Evolutionary conservation across 1,139 yeast genomes (phyloP), one percentile per base, ranked within the genome.

Genomic region (Kurtzmaniella quercitrusa): DNA sequence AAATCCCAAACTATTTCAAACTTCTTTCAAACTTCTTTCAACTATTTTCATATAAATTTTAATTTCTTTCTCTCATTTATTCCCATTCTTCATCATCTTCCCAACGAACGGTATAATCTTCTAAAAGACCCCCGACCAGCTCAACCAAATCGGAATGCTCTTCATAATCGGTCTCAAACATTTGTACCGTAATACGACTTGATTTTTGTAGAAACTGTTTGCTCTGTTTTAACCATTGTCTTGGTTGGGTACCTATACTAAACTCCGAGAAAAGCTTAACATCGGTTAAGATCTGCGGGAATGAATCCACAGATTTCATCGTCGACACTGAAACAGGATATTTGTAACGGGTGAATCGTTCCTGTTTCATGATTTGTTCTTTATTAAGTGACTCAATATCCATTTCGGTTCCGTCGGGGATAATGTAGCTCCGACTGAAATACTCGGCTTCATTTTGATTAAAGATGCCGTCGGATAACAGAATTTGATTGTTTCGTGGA

Each of bases 111-210:
- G 78, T 78, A 52, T 84, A 86, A 42, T 74, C 76, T 23, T 71
- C 70, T 0, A 80, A 70, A 36, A 80, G 45, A 3, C 60, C 57
- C 18, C 73, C 76, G 15, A 85, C 56, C 32, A 74, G 74, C 43
- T 87, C 85, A 20, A 81, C 64, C 45, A 84, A 53, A 45, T 84
- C 91, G 32, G 77, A 82, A 46, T 85, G 73, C 40, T 84, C 91
- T 42, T 82, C 91, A n/a, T 76, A 72, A n/a, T 63, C 47, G 61
- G 68, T 46, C 69, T 53, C 55, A 22, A 46, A 36, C 9, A 38
- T 39, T 22, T 21, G 46, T 41, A 22, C 41, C 41, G 47, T 36
- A 28, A 26, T 45, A 42, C 15, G 43, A 50, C 61, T 67, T 30
- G 66, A 61, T 38, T 68, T 66, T 0, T 70, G 57, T 1, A 83